Percentiles rank a stretch among this genome's conserved stretches.
phyloP scores from a whole-genome alignment of 106 monocot genomes.

The Posidonia australis region DNA sequence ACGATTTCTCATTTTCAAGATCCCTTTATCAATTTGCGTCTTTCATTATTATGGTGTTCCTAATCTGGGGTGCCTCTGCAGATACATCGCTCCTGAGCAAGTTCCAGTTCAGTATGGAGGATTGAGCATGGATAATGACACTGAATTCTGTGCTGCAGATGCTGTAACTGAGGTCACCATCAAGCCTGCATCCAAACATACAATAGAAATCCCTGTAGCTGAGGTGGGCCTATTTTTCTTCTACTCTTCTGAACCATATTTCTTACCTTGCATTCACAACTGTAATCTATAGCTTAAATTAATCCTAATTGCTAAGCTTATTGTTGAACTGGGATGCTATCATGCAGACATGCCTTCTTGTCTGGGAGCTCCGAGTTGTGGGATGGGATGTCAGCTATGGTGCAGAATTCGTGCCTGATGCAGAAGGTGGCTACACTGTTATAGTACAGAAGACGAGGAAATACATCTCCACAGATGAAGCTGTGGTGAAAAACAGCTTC shows the following conservation, averaged over 20 bases:
- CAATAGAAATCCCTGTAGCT: constrained; percentile 11
- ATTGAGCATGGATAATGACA: constrained; percentile 19
- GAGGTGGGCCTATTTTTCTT: constrained; percentile 9
- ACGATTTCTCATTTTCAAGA: background rate
- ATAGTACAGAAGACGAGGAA: constrained; percentile 49
- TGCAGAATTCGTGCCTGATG: constrained; percentile 45
- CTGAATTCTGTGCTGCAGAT: constrained; percentile 21
- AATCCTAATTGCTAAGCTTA: background rate
- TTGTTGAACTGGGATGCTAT: background rate
- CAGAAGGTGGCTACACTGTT: constrained; percentile 40
- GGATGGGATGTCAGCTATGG: constrained; percentile 45
- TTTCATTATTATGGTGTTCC: background rate
- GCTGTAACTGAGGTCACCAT: constrained; percentile 9
- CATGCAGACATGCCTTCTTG: constrained; percentile 18
- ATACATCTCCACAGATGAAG: constrained; percentile 19
- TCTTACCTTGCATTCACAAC: too few species aligned
- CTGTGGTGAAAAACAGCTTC: constrained; percentile 51
- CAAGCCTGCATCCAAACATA: constrained; percentile 18
- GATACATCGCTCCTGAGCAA: constrained; percentile 30
- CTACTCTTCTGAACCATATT: background rate
- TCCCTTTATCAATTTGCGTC: too few species aligned
- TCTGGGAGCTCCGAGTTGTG: constrained; percentile 45
- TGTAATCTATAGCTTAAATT: background rate
- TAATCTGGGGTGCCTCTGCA: background rate
- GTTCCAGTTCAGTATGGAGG: constrained; percentile 29